Conservation (phyloP, 257 asterid genomes). For the Coffea canephora region DNA sequence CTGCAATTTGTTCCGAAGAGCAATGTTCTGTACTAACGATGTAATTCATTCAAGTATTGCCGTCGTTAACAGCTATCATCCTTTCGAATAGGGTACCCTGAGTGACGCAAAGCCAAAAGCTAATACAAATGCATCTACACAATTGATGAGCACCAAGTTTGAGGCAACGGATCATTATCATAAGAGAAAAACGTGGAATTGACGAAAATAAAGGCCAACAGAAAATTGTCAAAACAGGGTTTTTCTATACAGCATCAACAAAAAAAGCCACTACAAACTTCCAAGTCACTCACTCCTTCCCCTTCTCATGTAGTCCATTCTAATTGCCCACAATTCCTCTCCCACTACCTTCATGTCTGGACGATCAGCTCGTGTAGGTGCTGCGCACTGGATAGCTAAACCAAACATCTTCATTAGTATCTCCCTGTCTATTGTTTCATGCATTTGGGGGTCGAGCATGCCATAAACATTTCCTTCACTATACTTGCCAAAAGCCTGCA, state of each 20-base stretch:
- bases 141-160: neutral
- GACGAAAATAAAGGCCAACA: neutral
- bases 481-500: conserved; percentile 77
- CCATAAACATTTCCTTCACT: conserved; percentile 48
- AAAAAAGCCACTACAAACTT: neutral
- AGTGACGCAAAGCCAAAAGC: conserved; percentile 3
- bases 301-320: conserved; percentile 73
- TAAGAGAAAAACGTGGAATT: neutral
- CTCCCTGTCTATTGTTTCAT: conserved; percentile 45
- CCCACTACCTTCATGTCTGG: conserved; percentile 85
- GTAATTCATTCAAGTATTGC: neutral
- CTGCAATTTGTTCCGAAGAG: neutral
- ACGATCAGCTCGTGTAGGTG: conserved; percentile 82
- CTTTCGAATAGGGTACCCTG: conserved; percentile 6
- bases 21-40: too few relatives aligned
- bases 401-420: conserved; percentile 64
- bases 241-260: conserved; percentile 19
- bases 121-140: neutral
- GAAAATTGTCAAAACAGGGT: neutral
- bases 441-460: conserved; percentile 73
- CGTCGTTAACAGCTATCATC: neutral
- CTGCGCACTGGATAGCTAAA: conserved; percentile 83
- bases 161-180: neutral
- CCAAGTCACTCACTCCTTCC: conserved; percentile 36
- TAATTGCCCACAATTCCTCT: conserved; percentile 84